Evolutionary conservation across 352 stramenopile species (phyloP).

Genomic region (Phytophthora megakarya): DNA sequence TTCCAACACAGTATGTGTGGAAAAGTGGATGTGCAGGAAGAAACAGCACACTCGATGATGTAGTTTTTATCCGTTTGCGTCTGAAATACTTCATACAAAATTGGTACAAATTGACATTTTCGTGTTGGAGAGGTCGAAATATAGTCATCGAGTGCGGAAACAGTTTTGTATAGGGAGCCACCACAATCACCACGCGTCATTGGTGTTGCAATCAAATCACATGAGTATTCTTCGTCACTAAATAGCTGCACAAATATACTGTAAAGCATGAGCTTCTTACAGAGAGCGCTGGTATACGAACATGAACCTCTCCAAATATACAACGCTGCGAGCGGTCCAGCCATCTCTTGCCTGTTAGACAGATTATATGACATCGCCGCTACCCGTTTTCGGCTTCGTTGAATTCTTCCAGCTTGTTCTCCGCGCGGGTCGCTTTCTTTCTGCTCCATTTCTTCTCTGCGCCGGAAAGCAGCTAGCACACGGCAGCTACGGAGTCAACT

Average conservation of each 20-base stretch:
- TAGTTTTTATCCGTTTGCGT: background rate
- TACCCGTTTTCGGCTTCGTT: background rate
- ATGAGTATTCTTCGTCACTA: background rate
- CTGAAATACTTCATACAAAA: background rate
- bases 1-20: background rate
- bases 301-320: background rate
- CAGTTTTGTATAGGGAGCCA: background rate
- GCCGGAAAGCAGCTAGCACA: background rate
- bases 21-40: background rate
- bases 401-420: background rate
- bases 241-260: background rate
- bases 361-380: background rate
- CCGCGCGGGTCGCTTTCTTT: too few species aligned
- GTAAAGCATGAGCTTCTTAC: background rate
- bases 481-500: background rate
- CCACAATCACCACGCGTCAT: too few species aligned
- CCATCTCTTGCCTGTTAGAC: background rate
- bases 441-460: background rate
- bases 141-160: background rate
- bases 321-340: background rate
- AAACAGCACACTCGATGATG: background rate
- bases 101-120: background rate
- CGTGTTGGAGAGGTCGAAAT: background rate
- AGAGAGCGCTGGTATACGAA: background rate
- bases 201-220: too few species aligned